Evolutionary conservation across 2,329 filamentous ascomycete genomes (phyloP).

Genomic region (Onygenales sp.): DNA sequence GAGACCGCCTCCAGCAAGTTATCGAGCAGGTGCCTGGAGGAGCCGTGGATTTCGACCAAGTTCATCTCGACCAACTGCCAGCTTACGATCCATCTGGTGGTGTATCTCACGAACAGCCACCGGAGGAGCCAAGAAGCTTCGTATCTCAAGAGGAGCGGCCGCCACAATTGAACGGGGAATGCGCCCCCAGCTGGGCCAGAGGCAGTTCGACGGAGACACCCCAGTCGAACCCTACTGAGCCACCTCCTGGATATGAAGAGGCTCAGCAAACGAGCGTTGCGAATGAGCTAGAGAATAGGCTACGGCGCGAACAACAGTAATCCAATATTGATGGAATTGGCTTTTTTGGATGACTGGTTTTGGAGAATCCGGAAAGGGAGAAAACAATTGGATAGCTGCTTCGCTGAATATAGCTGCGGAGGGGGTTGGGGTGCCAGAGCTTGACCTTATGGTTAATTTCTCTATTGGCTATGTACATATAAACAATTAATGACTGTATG

Average conservation of each 20-base stretch:
- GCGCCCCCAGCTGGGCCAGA: background rate
- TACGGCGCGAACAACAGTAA: constrained; percentile 21
- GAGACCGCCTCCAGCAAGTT: constrained; percentile 72
- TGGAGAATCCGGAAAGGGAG: too few species aligned
- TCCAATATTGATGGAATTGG: background rate
- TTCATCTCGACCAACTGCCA: constrained; percentile 78
- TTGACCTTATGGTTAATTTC: background rate
- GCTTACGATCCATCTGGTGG: constrained; percentile 62
- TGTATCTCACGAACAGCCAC: background rate
- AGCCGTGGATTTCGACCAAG: constrained; percentile 52
- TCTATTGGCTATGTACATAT: background rate
- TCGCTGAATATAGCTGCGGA: too few species aligned
- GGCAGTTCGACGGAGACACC: background rate
- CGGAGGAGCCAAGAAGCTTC: constrained; percentile 3
- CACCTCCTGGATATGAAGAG: constrained; percentile 86
- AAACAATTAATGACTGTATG: constrained; percentile 1
- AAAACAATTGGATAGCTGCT: too few species aligned
- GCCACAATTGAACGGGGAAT: background rate
- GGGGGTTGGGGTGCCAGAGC: background rate
- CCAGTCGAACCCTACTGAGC: constrained; percentile 48
- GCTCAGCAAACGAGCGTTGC: constrained; percentile 73
- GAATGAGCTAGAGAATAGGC: constrained; percentile 58
- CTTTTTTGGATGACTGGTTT: too few species aligned
- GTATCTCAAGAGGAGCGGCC: background rate
- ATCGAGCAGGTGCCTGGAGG: constrained; percentile 58